These are phyloP conservation scores for Gossypium herbaceum DNA, from an alignment of 345 rosid species.

Conservation along the genomic window DNA sequence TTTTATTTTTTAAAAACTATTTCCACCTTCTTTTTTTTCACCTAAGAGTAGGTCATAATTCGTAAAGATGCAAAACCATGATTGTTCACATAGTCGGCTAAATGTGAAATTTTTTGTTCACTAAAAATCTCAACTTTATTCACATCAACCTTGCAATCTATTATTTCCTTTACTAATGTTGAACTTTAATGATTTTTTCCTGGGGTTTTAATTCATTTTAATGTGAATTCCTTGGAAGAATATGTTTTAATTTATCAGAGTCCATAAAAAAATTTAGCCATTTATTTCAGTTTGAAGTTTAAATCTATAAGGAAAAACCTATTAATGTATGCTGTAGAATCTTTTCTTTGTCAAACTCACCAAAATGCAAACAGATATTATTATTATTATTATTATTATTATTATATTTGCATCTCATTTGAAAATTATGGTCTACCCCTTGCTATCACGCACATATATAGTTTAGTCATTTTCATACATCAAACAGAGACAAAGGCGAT, in stretches of 20 bases:
- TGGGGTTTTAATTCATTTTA: too few species aligned
- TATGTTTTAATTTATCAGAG: too few species aligned
- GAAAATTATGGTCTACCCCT: neutral
- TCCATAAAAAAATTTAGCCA: neutral
- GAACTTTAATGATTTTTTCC: too few species aligned
- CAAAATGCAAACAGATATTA: neutral
- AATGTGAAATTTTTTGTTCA: neutral
- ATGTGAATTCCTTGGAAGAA: too few species aligned
- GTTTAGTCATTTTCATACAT: neutral
- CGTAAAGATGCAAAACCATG: slow-evolving; percentile 3
- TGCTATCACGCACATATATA: neutral
- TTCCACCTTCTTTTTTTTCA: neutral
- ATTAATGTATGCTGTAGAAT: neutral
- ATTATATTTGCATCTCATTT: neutral
- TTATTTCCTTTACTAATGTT: neutral
- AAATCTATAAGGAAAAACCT: neutral
- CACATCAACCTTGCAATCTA: neutral
- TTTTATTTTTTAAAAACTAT: neutral
- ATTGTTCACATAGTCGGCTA: neutral
- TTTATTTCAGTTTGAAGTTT: neutral
- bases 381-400: too few species aligned
- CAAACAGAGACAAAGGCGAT: neutral
- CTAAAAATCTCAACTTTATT: neutral
- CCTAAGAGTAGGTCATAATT: slow-evolving; percentile 9
- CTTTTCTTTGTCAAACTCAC: neutral